Evolutionary conservation across 106 monocot species (phyloP), one percentile per base, ranked within the genome.

Genomic region (Allium fistulosum): DNA sequence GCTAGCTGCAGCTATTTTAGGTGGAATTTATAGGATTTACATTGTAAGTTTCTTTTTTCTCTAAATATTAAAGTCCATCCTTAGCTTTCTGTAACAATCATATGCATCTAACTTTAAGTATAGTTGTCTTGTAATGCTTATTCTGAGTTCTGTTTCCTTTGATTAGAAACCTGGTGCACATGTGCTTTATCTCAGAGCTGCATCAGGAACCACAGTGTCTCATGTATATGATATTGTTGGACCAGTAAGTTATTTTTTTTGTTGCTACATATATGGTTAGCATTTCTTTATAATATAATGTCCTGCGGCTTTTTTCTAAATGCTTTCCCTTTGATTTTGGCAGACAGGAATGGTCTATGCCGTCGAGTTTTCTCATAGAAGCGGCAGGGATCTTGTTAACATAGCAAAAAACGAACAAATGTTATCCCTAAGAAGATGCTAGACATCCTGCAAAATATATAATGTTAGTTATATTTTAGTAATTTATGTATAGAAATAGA

Each of bases 181-280:
- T 11, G 92, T 92, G 7, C 75, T 99, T 2, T 99, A 99, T 60
- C 84, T 99, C 68, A 92, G 97, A 52, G 97, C 92, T 52, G 97
- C 97, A 50, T 99, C 89, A 8, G 97, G 92, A 18, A 99, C 92
- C 4, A 99, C 90, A 6, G 97, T 99, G 0, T 92, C 97, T 65
- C 97, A 99, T 77, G 97, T 92, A 2, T 92, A 92, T 69, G 97
- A 99, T 65, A 17, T 99, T 79, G 97, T 99, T 62, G 97, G 97
- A 59, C 92, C 97, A 22, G 97, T 99, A 85, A 73, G 88, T 68
- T 51, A 18, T 11, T 46, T 5, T 18, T 22, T 17, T 26, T 49
- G 22, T 17, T 48, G 2, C 18, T 37, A 45, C 12, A 46, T 12
- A 28, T 28, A 28, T 28, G 28, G 28, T 28, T 28, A 28, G 28